A percentile compares a stretch with the other conserved stretches of the same genome.
Evolutionary conservation across 805 yeast species (phyloP).

Genomic region (Spathaspora arborariae): DNA sequence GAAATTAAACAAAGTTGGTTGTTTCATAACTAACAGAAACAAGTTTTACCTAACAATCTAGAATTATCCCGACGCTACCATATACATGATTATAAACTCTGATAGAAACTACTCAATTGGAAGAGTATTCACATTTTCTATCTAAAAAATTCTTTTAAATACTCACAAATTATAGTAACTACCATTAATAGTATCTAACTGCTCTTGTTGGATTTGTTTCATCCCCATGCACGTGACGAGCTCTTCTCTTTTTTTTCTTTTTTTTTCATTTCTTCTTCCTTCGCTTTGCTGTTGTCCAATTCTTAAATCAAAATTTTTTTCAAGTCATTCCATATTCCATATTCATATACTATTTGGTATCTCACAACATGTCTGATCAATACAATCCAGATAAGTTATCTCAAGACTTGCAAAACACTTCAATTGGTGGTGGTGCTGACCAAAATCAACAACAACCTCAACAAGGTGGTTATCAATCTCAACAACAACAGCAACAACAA

Average conservation of each 20-base stretch:
- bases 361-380: slow-evolving; percentile 24
- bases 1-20: too few relatives aligned
- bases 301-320: not conserved
- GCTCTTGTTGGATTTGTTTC: not conserved
- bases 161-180: too few relatives aligned
- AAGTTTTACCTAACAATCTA: too few relatives aligned
- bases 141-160: too few relatives aligned
- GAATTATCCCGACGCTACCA: too few relatives aligned
- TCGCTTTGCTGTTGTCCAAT: not conserved
- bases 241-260: not conserved
- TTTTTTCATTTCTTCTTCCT: not conserved
- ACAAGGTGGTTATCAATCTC: slow-evolving; percentile 35
- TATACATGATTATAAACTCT: too few relatives aligned
- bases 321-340: not conserved
- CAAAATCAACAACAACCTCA: slow-evolving; percentile 17
- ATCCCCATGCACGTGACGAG: not conserved
- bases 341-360: not conserved
- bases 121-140: too few relatives aligned
- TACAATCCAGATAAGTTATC: slow-evolving; percentile 42
- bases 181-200: not conserved
- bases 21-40: too few relatives aligned
- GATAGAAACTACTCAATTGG: too few relatives aligned
- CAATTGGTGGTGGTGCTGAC: slow-evolving; percentile 27
- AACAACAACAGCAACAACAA: slow-evolving; percentile 32
- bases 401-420: slow-evolving; percentile 41